These are phyloP conservation scores for Tylopilus sp. DNA, from an alignment of 768 basidiomycete species.

Conservation along the genomic window DNA sequence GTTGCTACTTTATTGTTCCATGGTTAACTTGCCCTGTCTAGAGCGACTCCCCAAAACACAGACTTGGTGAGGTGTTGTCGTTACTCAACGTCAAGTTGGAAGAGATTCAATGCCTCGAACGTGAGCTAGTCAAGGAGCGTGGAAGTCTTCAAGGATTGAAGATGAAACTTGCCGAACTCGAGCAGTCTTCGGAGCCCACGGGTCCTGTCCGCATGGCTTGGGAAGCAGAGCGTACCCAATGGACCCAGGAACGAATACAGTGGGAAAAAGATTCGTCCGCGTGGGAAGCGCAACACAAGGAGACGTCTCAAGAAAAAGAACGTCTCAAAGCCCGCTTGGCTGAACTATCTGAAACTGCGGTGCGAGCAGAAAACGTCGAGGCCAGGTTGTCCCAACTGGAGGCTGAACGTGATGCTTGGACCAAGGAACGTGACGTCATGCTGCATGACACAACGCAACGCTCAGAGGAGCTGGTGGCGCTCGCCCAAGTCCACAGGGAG, in stretches of 20 bases:
- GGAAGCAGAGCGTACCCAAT: constrained; percentile 27
- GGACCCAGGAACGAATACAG: constrained; percentile 20
- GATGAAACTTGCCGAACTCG: constrained; percentile 10
- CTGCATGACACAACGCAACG: neutral
- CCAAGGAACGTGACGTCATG: constrained; percentile 10
- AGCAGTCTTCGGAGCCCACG: constrained; percentile 12
- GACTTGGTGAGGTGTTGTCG: constrained; percentile 40
- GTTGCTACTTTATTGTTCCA: neutral
- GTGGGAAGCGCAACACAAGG: constrained; percentile 19
- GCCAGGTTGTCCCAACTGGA: constrained; percentile 15
- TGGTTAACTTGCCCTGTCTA: constrained; percentile 1
- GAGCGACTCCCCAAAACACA: constrained; percentile 30
- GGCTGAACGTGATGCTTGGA: constrained; percentile 19
- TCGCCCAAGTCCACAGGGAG: constrained; percentile 8
- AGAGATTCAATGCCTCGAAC: constrained; percentile 43
- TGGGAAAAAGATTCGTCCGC: constrained; percentile 13
- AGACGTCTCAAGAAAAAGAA: constrained; percentile 8
- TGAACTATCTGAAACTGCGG: constrained; percentile 7
- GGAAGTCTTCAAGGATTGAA: neutral
- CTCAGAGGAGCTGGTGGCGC: constrained; percentile 7
- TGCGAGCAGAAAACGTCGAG: constrained; percentile 11
- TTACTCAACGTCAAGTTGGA: constrained; percentile 50
- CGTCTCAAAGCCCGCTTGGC: constrained; percentile 14
- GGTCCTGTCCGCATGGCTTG: constrained; percentile 14
- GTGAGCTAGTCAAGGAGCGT: constrained; percentile 19